Evolutionary conservation across 495 filamentous ascomycete genomes (phyloP).

Genomic region (Lasiosphaeria hispida): DNA sequence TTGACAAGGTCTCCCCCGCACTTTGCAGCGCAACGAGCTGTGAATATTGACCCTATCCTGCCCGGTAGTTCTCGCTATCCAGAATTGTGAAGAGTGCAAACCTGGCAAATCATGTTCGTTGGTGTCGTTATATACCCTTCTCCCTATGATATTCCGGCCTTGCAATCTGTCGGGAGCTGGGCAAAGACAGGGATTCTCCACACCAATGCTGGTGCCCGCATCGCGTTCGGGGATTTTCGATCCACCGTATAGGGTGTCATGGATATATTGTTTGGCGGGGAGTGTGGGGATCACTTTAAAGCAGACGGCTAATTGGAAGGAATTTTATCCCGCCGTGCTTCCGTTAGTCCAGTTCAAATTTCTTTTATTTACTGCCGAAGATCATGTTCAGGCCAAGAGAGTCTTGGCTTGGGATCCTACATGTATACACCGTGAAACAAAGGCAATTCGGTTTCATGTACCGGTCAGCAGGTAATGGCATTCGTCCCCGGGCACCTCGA

Average conservation of each 20-base stretch:
- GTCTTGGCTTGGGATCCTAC: too few relatives aligned
- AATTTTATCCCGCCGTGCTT: background rate
- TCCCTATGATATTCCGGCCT: background rate
- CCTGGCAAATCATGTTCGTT: too few relatives aligned
- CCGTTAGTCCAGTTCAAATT: background rate
- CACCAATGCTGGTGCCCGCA: too few relatives aligned
- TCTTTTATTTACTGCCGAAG: too few relatives aligned
- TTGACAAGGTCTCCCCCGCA: background rate
- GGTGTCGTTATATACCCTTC: background rate
- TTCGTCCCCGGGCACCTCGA: too few relatives aligned
- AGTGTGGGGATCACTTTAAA: background rate
- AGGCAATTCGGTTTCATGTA: too few relatives aligned
- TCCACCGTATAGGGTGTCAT: background rate
- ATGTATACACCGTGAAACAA: too few relatives aligned
- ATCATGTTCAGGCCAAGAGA: too few relatives aligned
- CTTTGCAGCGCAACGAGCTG: background rate
- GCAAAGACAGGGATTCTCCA: too few relatives aligned
- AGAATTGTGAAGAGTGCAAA: background rate
- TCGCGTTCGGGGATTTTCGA: constrained; percentile 7
- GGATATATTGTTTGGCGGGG: background rate
- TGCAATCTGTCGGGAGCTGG: background rate
- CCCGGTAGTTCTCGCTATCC: background rate
- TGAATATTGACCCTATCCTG: background rate
- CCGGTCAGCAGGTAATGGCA: too few relatives aligned
- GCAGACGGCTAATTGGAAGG: background rate